Evolutionary conservation across 306 rosid species (phyloP), one percentile per base, ranked within the genome.

Genomic region (Vicia sativa): DNA sequence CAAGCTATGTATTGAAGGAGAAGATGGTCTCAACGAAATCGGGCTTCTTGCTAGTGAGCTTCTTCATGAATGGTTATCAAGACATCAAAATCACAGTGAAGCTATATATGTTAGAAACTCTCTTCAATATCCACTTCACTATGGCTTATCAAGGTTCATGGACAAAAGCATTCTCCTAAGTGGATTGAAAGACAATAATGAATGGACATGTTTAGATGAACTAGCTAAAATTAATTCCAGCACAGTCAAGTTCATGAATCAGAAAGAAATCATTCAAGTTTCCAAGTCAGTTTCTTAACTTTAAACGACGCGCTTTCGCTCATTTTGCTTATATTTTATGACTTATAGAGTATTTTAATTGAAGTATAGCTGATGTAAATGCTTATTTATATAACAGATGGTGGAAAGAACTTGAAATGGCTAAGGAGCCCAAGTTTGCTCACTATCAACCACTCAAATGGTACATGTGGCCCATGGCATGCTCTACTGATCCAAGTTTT

Each of bases 401-500:
- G 92, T 86, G 96, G 92, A 75, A 41, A 62, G 79, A 68, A 1
- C 70, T 72, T n/a, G 92, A 76, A 2, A 29, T 84, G 65, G 64
- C 64, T 1, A 68, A 70, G 46, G 78, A 79, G 42, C 55, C 66
- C 39, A 66, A 71, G 43, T 75, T 85, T 63, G 76, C 41, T 0
- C 68, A 67, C 5, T 59, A 86, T 78, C 73, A 89, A 62, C 86
- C 96, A 15, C 55, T 84, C 0, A 82, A 82, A 75, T 86, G 90
- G 90, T 87, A 89, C 77, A 50, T 70, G 15, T 87, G 96, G 82
- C 72, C 92, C 1, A 78, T 83, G 85, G 78, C 75, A 35, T 65
- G 89, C 67, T 62, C 80, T n/a, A 28, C 72, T 7, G 84, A 85
- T 69, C 88, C 87, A 18, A 3, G 19, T 14, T 70, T 81, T 50